Evolutionary conservation across 108 stramenopile species (phyloP).

Genomic region (Stephanodiscus triporus): DNA sequence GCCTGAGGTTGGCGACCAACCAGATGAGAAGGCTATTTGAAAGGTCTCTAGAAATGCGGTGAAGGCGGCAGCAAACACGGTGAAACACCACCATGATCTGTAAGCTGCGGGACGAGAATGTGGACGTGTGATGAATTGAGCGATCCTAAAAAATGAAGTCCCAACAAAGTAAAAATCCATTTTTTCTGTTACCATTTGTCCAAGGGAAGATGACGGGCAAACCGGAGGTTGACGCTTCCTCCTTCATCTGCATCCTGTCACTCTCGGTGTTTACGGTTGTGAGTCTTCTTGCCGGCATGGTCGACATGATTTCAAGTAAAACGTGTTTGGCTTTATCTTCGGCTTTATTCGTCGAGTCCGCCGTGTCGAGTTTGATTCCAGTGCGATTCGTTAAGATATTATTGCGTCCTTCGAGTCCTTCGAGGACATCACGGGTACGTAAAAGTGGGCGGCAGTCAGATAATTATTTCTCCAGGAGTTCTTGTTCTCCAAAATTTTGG

Average conservation of each 20-base stretch:
- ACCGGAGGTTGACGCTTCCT: neutral
- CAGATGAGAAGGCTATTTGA: slow-evolving; percentile 42
- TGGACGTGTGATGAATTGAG: neutral
- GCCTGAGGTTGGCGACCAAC: slow-evolving; percentile 4
- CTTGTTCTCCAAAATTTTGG: too few species aligned
- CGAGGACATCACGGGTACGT: too few species aligned
- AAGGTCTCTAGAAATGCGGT: slow-evolving; percentile 46
- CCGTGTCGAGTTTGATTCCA: too few species aligned
- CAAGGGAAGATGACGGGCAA: neutral
- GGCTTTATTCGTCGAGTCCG: too few species aligned
- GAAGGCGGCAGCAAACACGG: slow-evolving; percentile 39
- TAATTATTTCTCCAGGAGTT: too few species aligned
- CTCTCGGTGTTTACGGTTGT: neutral
- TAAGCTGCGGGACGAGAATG: slow-evolving; percentile 5
- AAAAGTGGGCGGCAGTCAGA: too few species aligned
- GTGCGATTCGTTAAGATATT: too few species aligned
- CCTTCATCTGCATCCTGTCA: neutral
- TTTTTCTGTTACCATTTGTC: neutral
- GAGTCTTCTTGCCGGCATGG: neutral
- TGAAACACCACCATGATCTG: slow-evolving; percentile 45
- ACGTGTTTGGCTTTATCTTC: neutral
- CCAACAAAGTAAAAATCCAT: too few species aligned
- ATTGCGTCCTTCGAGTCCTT: too few species aligned
- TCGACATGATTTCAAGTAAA: neutral
- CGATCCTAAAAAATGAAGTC: neutral